phyloP scores from a whole-genome alignment of 1,284 basidiomycete species.

The Exsudoporus floridanus region DNA sequence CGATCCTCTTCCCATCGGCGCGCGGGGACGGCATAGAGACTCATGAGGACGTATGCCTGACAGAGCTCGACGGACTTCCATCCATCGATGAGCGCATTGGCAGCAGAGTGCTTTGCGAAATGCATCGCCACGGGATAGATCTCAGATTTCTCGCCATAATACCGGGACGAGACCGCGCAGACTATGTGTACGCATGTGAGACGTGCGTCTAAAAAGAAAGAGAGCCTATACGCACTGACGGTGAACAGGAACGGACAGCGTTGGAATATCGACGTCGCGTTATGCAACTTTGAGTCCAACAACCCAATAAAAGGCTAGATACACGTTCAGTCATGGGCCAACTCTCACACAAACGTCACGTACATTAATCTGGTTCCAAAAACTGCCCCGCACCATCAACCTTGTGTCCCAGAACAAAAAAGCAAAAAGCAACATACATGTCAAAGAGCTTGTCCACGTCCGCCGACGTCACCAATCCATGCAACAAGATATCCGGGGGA shows the following conservation, averaged over 20 bases:
- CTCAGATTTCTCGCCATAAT: constrained; percentile 72
- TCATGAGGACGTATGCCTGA: constrained; percentile 72
- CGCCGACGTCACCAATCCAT: constrained; percentile 74
- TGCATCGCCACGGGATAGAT: constrained; percentile 86
- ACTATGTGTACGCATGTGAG: too few relatives aligned
- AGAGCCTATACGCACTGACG: constrained; percentile 55
- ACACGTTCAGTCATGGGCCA: constrained; percentile 1
- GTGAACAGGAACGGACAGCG: constrained; percentile 82
- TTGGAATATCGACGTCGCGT: constrained; percentile 67
- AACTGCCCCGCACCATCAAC: constrained; percentile 41
- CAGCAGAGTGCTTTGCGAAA: constrained; percentile 79
- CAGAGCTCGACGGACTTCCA: constrained; percentile 69
- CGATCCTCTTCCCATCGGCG: constrained; percentile 81
- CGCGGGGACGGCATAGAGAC: constrained; percentile 74
- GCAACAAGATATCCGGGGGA: constrained; percentile 80
- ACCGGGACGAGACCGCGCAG: constrained; percentile 75
- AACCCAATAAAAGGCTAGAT: constrained; percentile 69
- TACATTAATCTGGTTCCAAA: constrained; percentile 70
- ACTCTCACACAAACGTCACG: constrained; percentile 22
- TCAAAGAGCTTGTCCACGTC: constrained; percentile 83
- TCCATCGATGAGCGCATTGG: constrained; percentile 74
- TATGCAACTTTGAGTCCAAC: constrained; percentile 73
- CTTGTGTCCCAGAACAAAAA: not conserved
- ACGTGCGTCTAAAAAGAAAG: too few relatives aligned
- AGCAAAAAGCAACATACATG: constrained; percentile 55